A percentile compares a stretch with the other conserved stretches of the same genome.
Conservation (phyloP, 2,329 filamentous ascomycete genomes). For the Exophiala aquamarina region DNA sequence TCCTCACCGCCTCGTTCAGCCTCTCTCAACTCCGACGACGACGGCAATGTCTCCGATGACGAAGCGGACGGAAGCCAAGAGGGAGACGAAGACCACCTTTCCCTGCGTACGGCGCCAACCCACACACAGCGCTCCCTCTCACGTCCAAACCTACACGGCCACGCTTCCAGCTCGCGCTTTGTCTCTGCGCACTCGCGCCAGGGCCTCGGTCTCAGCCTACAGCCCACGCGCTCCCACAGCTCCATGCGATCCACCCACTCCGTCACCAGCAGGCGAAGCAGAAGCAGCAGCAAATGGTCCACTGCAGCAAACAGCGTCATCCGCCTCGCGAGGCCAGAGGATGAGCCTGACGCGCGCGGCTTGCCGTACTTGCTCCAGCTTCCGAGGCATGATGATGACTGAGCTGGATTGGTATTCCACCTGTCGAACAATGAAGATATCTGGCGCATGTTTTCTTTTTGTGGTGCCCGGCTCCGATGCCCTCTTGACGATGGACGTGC, state of each 20-base stretch:
- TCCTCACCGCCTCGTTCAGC: not conserved
- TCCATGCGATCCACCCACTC: conserved; percentile 6
- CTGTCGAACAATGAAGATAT: too few species aligned
- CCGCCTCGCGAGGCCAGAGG: conserved; percentile 12
- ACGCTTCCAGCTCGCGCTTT: conserved; percentile 13
- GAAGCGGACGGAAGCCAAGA: conserved; percentile 1
- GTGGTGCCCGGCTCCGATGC: too few species aligned
- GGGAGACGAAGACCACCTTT: conserved; percentile 8
- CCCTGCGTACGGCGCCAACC: conserved; percentile 15
- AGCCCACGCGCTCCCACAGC: not conserved
- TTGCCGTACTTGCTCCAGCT: conserved; percentile 21
- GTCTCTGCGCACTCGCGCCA: conserved; percentile 18
- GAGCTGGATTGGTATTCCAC: too few species aligned
- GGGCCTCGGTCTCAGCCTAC: not conserved
- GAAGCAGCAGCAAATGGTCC: not conserved
- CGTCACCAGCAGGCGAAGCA: conserved; percentile 1
- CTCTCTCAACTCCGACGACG: not conserved
- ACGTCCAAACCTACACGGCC: not conserved
- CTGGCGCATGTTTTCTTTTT: too few species aligned
- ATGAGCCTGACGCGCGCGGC: conserved; percentile 1
- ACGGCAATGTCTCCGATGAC: conserved; percentile 7
- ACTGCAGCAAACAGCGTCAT: conserved; percentile 11
- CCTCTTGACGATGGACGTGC: too few species aligned
- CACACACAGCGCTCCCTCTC: not conserved
- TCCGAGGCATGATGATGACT: not conserved